phyloP scores from a whole-genome alignment of 2,329 filamentous ascomycete genomes.

The Ascocoryne sarcoides region DNA sequence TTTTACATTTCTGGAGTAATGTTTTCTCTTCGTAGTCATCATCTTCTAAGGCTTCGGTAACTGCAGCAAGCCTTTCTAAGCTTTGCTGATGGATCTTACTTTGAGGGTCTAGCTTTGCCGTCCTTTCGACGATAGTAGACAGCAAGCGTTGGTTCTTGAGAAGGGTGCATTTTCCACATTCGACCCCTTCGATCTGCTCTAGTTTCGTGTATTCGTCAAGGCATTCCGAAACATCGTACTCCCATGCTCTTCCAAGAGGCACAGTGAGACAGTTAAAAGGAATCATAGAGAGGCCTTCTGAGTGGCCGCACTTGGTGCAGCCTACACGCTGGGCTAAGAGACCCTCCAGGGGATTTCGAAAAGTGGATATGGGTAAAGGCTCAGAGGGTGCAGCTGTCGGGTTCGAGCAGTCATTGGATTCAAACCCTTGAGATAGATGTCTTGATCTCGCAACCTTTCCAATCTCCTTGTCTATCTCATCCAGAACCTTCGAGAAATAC shows the following conservation, averaged over 20 bases:
- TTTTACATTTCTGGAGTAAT: conserved; percentile 54
- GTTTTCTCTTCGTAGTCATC: conserved; percentile 71
- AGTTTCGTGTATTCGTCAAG: conserved; percentile 78
- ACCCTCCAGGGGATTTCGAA: conserved; percentile 77
- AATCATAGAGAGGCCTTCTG: conserved; percentile 80
- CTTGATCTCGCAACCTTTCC: conserved; percentile 36
- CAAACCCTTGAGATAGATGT: conserved; percentile 17
- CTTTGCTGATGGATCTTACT: conserved; percentile 27
- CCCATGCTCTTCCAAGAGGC: conserved; percentile 57
- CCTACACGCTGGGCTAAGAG: conserved; percentile 80
- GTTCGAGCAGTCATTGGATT: conserved; percentile 12
- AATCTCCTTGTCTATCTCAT: conserved; percentile 74
- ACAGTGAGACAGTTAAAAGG: conserved; percentile 92
- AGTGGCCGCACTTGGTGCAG: conserved; percentile 77
- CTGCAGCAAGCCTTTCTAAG: conserved; percentile 49
- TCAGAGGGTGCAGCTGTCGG: conserved; percentile 1
- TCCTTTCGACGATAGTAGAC: conserved; percentile 36
- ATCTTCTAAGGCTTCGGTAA: conserved; percentile 64
- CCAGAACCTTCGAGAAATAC: conserved; percentile 85
- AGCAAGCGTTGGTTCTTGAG: conserved; percentile 45
- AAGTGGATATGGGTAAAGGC: conserved; percentile 15
- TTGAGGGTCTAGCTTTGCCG: conserved; percentile 25
- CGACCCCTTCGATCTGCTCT: conserved; percentile 79
- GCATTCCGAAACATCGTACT: conserved; percentile 67
- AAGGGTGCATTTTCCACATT: conserved; percentile 86